phyloP scores from a whole-genome alignment of 2,329 filamentous ascomycete species.

The Colletotrichum siamense region DNA sequence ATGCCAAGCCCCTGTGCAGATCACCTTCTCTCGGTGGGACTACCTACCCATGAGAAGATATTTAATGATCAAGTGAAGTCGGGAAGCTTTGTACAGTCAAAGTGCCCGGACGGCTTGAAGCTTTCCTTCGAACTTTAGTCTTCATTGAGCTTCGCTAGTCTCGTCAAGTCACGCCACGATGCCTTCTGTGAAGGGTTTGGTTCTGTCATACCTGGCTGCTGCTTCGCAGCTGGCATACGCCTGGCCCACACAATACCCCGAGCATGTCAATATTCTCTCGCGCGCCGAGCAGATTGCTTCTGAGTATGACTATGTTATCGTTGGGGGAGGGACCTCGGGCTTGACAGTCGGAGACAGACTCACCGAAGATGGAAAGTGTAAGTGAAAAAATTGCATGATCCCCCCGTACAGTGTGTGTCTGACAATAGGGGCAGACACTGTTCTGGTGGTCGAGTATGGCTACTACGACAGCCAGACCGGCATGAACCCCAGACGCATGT shows the following conservation, averaged over 20 bases:
- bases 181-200: not conserved
- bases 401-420: constrained; percentile 15
- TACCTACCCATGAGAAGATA: not conserved
- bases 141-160: not conserved
- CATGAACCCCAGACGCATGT: constrained; percentile 28
- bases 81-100: not conserved
- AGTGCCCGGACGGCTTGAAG: not conserved
- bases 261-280: constrained; percentile 8
- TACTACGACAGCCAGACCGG: constrained; percentile 24
- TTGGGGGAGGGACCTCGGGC: constrained; percentile 49
- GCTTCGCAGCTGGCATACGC: not conserved
- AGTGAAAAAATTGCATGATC: not conserved
- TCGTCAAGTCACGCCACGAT: not conserved
- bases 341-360: constrained; percentile 44
- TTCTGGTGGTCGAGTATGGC: constrained; percentile 21
- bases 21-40: not conserved
- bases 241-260: constrained; percentile 11
- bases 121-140: not conserved
- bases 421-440: constrained; percentile 23
- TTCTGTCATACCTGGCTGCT: not conserved
- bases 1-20: not conserved
- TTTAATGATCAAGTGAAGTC: not conserved
- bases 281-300: constrained; percentile 10
- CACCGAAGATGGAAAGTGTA: constrained; percentile 39
- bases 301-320: constrained; percentile 37